Evolutionary conservation across 2,329 filamentous ascomycete species (phyloP), one percentile per base, ranked within the genome.

Genomic region (Fusarium sterilihyphosum): DNA sequence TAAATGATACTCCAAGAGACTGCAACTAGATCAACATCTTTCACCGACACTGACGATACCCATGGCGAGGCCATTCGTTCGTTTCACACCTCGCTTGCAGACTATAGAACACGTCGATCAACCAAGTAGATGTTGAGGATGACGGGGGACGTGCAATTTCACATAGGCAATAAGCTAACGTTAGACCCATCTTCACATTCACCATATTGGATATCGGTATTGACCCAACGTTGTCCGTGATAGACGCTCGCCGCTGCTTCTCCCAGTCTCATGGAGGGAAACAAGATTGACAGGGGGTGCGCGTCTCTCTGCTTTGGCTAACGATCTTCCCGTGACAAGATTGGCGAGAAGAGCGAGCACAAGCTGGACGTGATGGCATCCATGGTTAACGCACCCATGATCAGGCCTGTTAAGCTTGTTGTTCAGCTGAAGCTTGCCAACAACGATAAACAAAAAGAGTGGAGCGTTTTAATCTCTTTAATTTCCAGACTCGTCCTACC

Each of bases 311-410:
- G 58, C 65, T 65, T 73, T 70, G 67, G 58, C 56, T 54, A 60
- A 61, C 77, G 75, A 78, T 78, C 77, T 71, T 78, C 77, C 77
- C 77, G 77, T 54, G 40, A 67, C 66, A 65, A 78, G 77, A 78
- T 78, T 73, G 70, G 77, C 77, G 77, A 78, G 75, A 61, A 57
- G 66, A 71, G 71, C 60, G 66, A 71, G 71, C 60, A 71, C 65
- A 65, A 67, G 54, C 71, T 65, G 62, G 52, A 64, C 29, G 46
- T 44, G 52, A 63, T 68, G 54, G 56, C 50, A 66, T 70, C 61
- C 66, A 44, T 70, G 40, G 17, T 35, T 16, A 46, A 49, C 37
- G 40, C 31, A 35, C 41, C 37, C 33, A 47, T 26, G 52, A 61
- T 35, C 22, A 58, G 46, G 26, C 41, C 31, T 47, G 29, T 18